Conservation (phyloP, 305 asterid genomes). For the Ilex paraguariensis region DNA sequence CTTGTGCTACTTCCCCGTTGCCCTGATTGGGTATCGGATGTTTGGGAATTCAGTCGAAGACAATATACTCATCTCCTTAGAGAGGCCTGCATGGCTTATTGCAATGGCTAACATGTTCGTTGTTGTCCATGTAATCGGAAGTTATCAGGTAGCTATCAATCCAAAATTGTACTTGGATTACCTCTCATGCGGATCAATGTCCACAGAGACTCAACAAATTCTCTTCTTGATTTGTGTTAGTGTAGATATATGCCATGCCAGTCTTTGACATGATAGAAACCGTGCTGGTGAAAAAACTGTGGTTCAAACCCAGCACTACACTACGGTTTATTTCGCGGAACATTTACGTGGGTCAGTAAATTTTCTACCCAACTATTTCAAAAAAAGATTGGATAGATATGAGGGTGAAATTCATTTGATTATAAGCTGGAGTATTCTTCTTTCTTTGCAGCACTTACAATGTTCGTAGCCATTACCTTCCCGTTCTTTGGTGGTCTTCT, state of each 20-base stretch:
- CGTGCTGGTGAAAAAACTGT: conserved; percentile 37
- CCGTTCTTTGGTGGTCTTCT: conserved; percentile 58
- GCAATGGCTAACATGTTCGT: conserved; percentile 46
- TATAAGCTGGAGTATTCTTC: neutral
- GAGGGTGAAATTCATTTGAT: neutral
- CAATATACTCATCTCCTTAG: conserved; percentile 25
- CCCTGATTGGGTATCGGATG: conserved; percentile 35
- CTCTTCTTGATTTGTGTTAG: no score
- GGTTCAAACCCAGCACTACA: conserved; percentile 28
- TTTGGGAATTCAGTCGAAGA: conserved; percentile 31
- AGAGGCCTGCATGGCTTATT: conserved; percentile 40
- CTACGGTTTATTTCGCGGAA: conserved; percentile 44
- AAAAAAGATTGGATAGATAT: no score
- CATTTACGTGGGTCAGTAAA: conserved; percentile 42
- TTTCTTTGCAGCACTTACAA: conserved; percentile 39
- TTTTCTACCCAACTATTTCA: neutral
- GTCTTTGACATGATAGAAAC: conserved; percentile 59
- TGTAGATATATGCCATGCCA: conserved; percentile 59
- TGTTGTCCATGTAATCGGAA: conserved; percentile 42
- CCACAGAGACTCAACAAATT: neutral
- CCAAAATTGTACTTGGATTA: no score
- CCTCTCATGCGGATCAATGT: neutral
- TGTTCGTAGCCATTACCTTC: conserved; percentile 41
- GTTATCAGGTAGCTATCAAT: conserved; percentile 34
- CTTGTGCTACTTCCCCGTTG: conserved; percentile 51